Evolutionary conservation across 371 early-diverging fungal genomes (phyloP).

Genomic region (Homolaphlyctis polyrhiza): DNA sequence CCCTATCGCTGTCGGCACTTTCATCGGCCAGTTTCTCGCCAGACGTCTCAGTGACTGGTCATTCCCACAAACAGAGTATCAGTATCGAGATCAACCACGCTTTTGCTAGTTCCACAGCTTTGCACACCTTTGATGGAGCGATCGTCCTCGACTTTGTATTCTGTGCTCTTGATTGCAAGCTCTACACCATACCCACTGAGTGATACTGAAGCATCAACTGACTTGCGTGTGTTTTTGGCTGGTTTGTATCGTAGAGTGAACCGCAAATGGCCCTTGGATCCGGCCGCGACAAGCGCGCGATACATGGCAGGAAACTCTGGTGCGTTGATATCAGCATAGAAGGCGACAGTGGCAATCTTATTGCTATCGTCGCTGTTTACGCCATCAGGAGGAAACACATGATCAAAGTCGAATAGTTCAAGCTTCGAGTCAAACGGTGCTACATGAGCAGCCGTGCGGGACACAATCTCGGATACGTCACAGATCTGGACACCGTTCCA

Average conservation of each 20-base stretch:
- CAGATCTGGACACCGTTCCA: slow-evolving; percentile 63
- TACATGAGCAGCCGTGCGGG: not conserved
- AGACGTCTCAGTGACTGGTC: not conserved
- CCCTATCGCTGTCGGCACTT: too few species aligned
- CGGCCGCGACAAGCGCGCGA: slow-evolving; percentile 10
- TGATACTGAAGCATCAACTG: slow-evolving; percentile 21
- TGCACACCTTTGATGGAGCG: slow-evolving; percentile 28
- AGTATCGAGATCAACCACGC: not conserved
- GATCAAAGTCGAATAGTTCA: slow-evolving; percentile 14
- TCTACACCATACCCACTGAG: slow-evolving; percentile 90
- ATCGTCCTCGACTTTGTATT: slow-evolving; percentile 92
- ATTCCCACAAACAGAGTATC: not conserved
- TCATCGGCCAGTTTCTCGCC: too few species aligned
- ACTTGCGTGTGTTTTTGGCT: not conserved
- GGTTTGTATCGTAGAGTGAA: slow-evolving; percentile 31
- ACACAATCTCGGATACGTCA: slow-evolving; percentile 29
- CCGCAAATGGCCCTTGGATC: slow-evolving; percentile 3
- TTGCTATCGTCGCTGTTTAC: not conserved
- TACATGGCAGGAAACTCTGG: slow-evolving; percentile 15
- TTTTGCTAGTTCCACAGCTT: not conserved
- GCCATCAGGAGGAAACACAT: slow-evolving; percentile 9
- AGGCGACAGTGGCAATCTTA: slow-evolving; percentile 1
- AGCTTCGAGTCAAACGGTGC: not conserved
- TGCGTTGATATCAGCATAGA: slow-evolving; percentile 25
- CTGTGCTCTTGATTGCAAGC: slow-evolving; percentile 86